Evolutionary conservation across 164 flowering plant genomes (phyloP).

Genomic region (Pachysandra terminalis): DNA sequence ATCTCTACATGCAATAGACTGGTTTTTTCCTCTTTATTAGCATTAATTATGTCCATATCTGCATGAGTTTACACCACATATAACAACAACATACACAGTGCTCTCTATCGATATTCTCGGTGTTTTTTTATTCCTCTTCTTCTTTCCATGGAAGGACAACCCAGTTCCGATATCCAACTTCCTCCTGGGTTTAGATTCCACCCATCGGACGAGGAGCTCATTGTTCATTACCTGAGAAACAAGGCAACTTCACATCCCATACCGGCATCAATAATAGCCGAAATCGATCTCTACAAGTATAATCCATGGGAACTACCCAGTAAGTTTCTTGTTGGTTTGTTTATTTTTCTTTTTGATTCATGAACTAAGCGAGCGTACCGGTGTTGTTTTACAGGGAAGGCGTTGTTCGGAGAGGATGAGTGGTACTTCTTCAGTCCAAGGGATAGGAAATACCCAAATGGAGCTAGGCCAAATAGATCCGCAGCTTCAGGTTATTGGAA

Average conservation of each 20-base stretch:
- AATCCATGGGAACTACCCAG: constrained; percentile 57
- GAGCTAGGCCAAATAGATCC: constrained; percentile 46
- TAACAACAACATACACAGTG: no score
- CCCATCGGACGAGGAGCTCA: constrained; percentile 55
- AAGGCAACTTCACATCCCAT: constrained; percentile 32
- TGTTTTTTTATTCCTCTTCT: constrained; percentile 10
- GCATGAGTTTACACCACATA: constrained; percentile 9
- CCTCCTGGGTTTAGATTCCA: constrained; percentile 57
- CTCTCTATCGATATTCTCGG: constrained; percentile 22
- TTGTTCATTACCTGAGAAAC: no score
- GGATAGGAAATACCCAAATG: no score
- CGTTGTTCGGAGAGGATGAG: constrained; percentile 44
- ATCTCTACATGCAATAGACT: not conserved
- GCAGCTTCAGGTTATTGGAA: constrained; percentile 50
- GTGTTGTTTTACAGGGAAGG: constrained; percentile 28
- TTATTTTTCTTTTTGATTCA: not conserved
- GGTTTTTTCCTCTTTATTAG: not conserved
- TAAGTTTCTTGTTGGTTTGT: constrained; percentile 9
- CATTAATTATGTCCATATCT: constrained; percentile 10
- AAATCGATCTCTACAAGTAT: constrained; percentile 44
- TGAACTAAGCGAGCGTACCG: no score
- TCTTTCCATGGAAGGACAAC: not conserved
- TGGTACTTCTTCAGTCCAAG: no score
- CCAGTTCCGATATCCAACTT: constrained; percentile 17
- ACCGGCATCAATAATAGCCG: constrained; percentile 34